Base-by-base conservation (phyloP, 78 protist genomes). In the Paulinella micropora region DNA sequence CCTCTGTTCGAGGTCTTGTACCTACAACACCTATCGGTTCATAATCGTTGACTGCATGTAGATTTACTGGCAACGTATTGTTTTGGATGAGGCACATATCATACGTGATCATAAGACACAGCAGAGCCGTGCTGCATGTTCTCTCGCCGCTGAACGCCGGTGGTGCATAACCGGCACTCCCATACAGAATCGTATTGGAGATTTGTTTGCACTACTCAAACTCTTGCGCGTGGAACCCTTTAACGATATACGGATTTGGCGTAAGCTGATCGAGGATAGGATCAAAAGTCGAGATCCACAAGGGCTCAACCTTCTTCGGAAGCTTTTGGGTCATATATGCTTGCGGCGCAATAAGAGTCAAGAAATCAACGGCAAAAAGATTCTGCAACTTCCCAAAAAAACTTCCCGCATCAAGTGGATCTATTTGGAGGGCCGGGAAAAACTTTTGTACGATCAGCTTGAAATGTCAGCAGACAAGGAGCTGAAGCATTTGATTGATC, bases 391-490 rank as follows among this genome's bases (percentile, higher is more conserved):
- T 2, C 83, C 89, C 35, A 31, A 26, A 15, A 0, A 23, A n/a
- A 6, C 0, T 34, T 3, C 0, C 34, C 35, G 0, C 39, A 79
- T 81, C 88, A 88, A 26, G 79, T 0, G 0, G 79, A 39, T 89
- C 6, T 9, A 6, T 23, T 89, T 93, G 36, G n/a, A 67, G 1
- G 87, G 39, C n/a, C 92, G 87, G 67, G 95, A 93, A 84, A 3
- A 64, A 1, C 93, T 89, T 38, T 90, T 93, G 39, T 93, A 93
- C 89, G 87, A n/a, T n/a, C n/a, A n/a, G n/a, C n/a, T n/a, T n/a
- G n/a, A n/a, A n/a, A n/a, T n/a, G n/a, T n/a, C n/a, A n/a, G n/a
- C n/a, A n/a, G n/a, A n/a, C n/a, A n/a, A n/a, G n/a, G n/a, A n/a
- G n/a, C n/a, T n/a, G n/a, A n/a, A n/a, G n/a, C n/a, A n/a, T n/a